Evolutionary conservation across 2,329 filamentous ascomycete genomes (phyloP).

Genomic region (Phaeosphaeriaceae sp.): DNA sequence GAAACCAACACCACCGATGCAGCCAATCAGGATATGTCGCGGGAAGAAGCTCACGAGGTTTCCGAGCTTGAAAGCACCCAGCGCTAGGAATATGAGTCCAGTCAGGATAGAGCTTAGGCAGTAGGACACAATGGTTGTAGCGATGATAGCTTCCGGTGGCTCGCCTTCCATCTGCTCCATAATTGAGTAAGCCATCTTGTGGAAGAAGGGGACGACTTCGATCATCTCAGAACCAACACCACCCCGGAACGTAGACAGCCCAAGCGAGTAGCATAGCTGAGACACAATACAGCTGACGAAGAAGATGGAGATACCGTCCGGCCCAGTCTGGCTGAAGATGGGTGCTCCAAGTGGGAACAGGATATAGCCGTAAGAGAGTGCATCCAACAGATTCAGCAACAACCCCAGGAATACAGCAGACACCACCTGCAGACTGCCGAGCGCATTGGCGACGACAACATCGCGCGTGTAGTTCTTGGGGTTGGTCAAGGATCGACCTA

Average conservation of each 20-base stretch:
- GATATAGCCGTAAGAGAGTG: slow-evolving; percentile 88
- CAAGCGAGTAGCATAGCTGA: slow-evolving; percentile 85
- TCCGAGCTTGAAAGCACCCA: slow-evolving; percentile 86
- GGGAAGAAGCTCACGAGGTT: slow-evolving; percentile 97
- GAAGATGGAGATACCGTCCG: slow-evolving; percentile 97
- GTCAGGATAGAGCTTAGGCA: slow-evolving; percentile 90
- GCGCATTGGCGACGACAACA: slow-evolving; percentile 67
- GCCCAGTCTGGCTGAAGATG: slow-evolving; percentile 83
- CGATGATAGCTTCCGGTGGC: slow-evolving; percentile 83
- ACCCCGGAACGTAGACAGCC: slow-evolving; percentile 86
- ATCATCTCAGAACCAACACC: slow-evolving; percentile 97
- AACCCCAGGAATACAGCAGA: slow-evolving; percentile 89
- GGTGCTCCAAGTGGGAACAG: slow-evolving; percentile 89
- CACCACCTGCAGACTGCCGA: slow-evolving; percentile 73
- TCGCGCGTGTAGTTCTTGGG: slow-evolving; percentile 76
- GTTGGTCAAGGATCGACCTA: slow-evolving; percentile 54
- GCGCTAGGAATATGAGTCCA: slow-evolving; percentile 87
- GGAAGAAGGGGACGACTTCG: slow-evolving; percentile 97
- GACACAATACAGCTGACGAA: slow-evolving; percentile 97
- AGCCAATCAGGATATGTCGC: slow-evolving; percentile 93
- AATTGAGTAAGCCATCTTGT: slow-evolving; percentile 95
- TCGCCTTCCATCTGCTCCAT: slow-evolving; percentile 78
- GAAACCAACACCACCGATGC: slow-evolving; percentile 95
- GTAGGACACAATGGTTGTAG: slow-evolving; percentile 92
- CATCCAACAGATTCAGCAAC: slow-evolving; percentile 91